Conservation (phyloP, 2,329 filamentous ascomycete species). For the Rutstroemia sydowiana region DNA sequence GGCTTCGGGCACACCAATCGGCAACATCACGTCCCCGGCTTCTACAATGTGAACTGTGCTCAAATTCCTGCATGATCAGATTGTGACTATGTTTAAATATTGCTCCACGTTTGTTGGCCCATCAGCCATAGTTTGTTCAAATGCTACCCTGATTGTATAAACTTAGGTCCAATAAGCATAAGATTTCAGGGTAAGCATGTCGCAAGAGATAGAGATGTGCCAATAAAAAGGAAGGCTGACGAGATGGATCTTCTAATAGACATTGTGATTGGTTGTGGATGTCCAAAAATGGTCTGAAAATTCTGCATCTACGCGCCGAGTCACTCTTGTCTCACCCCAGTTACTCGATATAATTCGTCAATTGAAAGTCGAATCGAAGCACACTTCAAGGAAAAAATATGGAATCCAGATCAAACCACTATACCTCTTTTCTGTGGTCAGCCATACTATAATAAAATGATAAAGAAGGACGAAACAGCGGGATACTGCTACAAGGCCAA, state of each 20-base stretch:
- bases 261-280: slow-evolving; percentile 16
- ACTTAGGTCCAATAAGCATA: slow-evolving; percentile 2
- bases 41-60: slow-evolving; percentile 25
- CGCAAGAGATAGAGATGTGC: slow-evolving; percentile 3
- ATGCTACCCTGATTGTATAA: neutral
- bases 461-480: neutral
- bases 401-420: slow-evolving; percentile 1
- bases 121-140: neutral
- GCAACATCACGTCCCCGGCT: slow-evolving; percentile 19
- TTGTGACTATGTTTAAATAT: slow-evolving; percentile 19
- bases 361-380: slow-evolving; percentile 5
- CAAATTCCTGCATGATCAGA: slow-evolving; percentile 23
- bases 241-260: slow-evolving; percentile 8
- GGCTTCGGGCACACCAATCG: slow-evolving; percentile 19
- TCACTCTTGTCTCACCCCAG: slow-evolving; percentile 9
- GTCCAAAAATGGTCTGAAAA: neutral
- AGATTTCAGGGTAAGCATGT: neutral
- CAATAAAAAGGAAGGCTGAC: slow-evolving; percentile 13
- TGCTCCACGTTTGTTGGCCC: neutral
- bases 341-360: slow-evolving; percentile 18
- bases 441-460: neutral
- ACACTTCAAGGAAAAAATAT: neutral
- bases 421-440: neutral
- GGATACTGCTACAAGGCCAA: neutral
- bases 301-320: slow-evolving; percentile 22